Conservation (phyloP, 352 stramenopile species). For the Thalassiosira delicatula region DNA sequence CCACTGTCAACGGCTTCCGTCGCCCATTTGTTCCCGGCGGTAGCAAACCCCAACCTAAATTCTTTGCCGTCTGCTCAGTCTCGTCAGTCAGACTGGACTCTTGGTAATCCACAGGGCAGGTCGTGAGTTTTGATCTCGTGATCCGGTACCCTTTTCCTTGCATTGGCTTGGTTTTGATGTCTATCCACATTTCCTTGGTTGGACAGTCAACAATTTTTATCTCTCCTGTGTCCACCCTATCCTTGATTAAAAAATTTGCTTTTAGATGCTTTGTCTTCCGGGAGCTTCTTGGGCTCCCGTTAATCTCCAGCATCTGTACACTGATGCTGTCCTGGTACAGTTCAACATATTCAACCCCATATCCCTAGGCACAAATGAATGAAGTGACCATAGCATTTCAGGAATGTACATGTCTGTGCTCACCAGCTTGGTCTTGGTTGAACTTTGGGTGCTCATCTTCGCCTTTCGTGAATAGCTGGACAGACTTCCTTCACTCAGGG, state of each 20-base stretch:
- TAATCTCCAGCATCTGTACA: neutral
- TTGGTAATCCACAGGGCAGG: no score
- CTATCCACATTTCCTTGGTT: neutral
- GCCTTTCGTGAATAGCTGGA: slow-evolving; percentile 40
- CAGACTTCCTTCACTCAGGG: slow-evolving; percentile 35
- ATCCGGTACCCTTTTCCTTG: neutral
- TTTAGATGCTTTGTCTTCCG: neutral
- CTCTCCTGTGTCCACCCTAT: neutral
- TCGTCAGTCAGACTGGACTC: no score
- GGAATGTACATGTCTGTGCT: slow-evolving; percentile 50
- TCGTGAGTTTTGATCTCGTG: neutral
- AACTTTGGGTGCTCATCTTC: slow-evolving; percentile 56
- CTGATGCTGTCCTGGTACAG: slow-evolving; percentile 6
- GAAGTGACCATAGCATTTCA: slow-evolving; percentile 58
- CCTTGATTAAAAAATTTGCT: neutral
- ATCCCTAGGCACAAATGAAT: neutral
- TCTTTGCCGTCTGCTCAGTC: no score
- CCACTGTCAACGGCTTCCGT: neutral
- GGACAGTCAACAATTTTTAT: neutral
- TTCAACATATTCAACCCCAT: neutral
- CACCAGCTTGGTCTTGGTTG: slow-evolving; percentile 65
- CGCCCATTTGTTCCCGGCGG: no score
- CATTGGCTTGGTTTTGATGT: neutral
- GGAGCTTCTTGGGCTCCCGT: neutral
- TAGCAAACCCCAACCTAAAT: no score